phyloP scores from a whole-genome alignment of 768 basidiomycete species.

The Coprinopsis sp. region DNA sequence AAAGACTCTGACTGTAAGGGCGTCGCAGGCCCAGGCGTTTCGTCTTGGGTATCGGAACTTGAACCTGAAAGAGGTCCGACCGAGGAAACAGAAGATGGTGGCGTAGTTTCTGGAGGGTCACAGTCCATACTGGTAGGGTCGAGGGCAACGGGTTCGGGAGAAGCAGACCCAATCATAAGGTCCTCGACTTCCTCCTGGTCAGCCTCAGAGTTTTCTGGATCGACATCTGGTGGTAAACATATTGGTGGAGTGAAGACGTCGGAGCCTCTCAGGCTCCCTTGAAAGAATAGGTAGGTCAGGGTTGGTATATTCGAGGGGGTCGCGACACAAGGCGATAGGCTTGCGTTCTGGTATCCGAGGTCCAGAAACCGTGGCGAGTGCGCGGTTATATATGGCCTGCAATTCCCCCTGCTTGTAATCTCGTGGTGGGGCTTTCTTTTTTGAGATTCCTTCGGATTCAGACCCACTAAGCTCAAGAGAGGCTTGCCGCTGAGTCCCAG shows the following conservation, averaged over 20 bases:
- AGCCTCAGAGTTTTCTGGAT: neutral
- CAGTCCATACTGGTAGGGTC: too few relatives aligned
- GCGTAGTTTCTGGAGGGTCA: too few relatives aligned
- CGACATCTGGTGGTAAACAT: too few relatives aligned
- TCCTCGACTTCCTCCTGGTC: too few relatives aligned
- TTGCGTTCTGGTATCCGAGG: neutral
- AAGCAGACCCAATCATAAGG: too few relatives aligned
- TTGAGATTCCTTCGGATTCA: too few relatives aligned
- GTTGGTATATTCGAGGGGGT: neutral
- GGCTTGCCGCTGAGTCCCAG: too few relatives aligned
- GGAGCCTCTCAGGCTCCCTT: neutral
- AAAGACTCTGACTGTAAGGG: neutral
- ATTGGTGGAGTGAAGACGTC: neutral
- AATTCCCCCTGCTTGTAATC: too few relatives aligned
- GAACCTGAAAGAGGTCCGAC: neutral
- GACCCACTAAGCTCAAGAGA: too few relatives aligned
- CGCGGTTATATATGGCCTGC: neutral
- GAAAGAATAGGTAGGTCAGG: neutral
- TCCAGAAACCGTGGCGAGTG: neutral
- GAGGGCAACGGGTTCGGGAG: too few relatives aligned
- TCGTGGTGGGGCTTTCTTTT: too few relatives aligned
- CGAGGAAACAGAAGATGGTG: too few relatives aligned
- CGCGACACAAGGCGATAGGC: neutral
- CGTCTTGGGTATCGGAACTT: neutral
- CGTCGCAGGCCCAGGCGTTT: conserved; percentile 2